Conservation (phyloP, 2,329 filamentous ascomycete genomes). For the Fusarium nisikadoi region DNA sequence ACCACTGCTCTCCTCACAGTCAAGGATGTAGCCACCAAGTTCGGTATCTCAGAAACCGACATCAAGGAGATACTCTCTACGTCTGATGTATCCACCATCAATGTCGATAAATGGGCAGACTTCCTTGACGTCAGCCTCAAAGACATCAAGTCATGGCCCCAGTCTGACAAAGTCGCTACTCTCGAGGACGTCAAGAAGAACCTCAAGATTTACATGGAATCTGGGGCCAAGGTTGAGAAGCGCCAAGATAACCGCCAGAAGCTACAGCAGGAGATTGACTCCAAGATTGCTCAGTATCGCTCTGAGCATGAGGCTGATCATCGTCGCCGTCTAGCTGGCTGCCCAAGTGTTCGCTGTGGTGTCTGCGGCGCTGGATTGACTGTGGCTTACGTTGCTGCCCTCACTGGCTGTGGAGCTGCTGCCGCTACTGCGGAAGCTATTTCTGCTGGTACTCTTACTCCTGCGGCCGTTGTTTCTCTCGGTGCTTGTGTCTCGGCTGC, state of each 20-base stretch:
- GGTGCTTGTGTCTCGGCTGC: not conserved
- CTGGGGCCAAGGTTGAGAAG: not conserved
- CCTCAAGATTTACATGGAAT: not conserved
- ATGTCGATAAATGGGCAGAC: conserved; percentile 4
- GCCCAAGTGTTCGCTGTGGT: not conserved
- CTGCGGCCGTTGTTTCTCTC: not conserved
- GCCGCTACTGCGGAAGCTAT: conserved; percentile 1
- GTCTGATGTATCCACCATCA: not conserved
- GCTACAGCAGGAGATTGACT: not conserved
- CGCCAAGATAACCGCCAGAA: not conserved
- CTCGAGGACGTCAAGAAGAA: not conserved
- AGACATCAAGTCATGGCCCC: not conserved
- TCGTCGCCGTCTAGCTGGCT: not conserved
- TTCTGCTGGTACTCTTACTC: not conserved
- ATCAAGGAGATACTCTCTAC: not conserved
- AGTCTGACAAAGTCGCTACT: not conserved
- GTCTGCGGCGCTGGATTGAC: conserved; percentile 1
- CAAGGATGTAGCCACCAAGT: not conserved
- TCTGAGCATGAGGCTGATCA: not conserved
- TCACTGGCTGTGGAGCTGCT: not conserved
- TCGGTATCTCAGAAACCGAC: not conserved
- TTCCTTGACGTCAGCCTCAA: not conserved
- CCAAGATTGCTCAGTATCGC: not conserved
- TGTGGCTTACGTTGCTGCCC: not conserved
- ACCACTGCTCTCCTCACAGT: not conserved